Percentiles rank a stretch among this genome's conserved stretches.
Conservation (phyloP, 192 early-diverging fungal species). For the Backusella psychrophila region DNA sequence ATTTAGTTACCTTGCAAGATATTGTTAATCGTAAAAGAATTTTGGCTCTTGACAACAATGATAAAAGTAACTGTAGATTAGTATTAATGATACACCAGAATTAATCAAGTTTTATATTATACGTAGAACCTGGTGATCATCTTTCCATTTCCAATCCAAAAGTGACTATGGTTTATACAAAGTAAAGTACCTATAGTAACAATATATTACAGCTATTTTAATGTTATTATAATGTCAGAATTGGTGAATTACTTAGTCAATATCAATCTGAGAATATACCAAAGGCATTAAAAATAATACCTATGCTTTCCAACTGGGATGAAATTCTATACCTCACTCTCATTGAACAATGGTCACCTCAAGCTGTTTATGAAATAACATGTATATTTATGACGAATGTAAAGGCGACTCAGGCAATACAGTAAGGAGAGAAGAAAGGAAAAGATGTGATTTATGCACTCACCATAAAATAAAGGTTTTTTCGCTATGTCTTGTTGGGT, state of each 20-base stretch:
- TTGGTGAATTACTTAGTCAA: background rate
- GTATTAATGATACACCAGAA: background rate
- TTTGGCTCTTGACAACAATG: background rate
- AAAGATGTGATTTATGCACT: background rate
- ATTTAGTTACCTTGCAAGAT: background rate
- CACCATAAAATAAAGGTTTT: background rate
- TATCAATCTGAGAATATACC: slow-evolving; percentile 1
- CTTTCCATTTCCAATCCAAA: background rate
- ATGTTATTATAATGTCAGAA: background rate
- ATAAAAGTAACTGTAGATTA: background rate
- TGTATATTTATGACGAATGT: background rate
- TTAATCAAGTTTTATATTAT: background rate
- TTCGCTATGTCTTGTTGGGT: background rate
- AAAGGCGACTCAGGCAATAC: background rate
- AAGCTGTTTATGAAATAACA: slow-evolving; percentile 7
- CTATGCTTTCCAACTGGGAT: slow-evolving; percentile 14
- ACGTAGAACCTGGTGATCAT: background rate
- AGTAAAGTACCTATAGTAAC: background rate
- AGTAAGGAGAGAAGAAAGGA: background rate
- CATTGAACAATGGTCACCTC: slow-evolving; percentile 2
- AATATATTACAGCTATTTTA: background rate
- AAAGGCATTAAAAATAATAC: slow-evolving; percentile 12
- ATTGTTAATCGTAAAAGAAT: background rate
- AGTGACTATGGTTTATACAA: slow-evolving; percentile 4
- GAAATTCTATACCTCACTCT: slow-evolving; percentile 11